Conservation (phyloP, 176 grass and related monocot species). For the Oryza officinalis region DNA sequence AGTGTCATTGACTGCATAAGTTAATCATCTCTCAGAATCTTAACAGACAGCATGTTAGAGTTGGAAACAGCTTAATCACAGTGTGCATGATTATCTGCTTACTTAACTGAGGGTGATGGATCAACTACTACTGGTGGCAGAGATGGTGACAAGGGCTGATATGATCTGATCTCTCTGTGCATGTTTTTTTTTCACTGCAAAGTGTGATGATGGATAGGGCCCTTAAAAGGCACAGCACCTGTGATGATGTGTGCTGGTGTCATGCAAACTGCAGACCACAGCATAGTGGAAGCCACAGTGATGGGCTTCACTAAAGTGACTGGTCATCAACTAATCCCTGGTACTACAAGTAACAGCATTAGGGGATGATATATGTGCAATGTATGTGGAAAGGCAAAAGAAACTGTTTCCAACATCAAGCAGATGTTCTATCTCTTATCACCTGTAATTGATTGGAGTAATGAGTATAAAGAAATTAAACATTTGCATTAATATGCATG, state of each 20-base stretch:
- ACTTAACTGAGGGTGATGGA: constrained; percentile 36
- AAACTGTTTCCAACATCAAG: constrained; percentile 10
- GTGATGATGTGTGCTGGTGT: constrained; percentile 26
- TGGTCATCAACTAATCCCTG: neutral
- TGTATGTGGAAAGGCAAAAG: neutral
- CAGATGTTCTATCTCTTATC: constrained; percentile 3
- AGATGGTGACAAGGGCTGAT: constrained; percentile 11
- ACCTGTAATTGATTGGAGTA: neutral
- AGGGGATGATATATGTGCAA: neutral
- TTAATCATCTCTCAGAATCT: constrained; percentile 17
- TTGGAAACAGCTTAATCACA: constrained; percentile 20
- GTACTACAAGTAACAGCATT: neutral
- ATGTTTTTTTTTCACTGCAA: constrained; percentile 32
- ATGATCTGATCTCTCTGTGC: neutral
- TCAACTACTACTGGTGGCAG: constrained; percentile 35
- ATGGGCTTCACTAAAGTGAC: constrained; percentile 28
- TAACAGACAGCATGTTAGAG: neutral
- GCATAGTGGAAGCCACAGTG: constrained; percentile 33
- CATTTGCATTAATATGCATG: no score
- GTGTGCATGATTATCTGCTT: constrained; percentile 14
- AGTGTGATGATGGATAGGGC: constrained; percentile 20
- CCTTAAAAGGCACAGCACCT: constrained; percentile 29
- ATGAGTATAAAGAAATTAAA: neutral
- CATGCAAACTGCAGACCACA: constrained; percentile 36
- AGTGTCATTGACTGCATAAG: neutral